Conservation (phyloP, 768 basidiomycete species). For the Tulasnella sp. region DNA sequence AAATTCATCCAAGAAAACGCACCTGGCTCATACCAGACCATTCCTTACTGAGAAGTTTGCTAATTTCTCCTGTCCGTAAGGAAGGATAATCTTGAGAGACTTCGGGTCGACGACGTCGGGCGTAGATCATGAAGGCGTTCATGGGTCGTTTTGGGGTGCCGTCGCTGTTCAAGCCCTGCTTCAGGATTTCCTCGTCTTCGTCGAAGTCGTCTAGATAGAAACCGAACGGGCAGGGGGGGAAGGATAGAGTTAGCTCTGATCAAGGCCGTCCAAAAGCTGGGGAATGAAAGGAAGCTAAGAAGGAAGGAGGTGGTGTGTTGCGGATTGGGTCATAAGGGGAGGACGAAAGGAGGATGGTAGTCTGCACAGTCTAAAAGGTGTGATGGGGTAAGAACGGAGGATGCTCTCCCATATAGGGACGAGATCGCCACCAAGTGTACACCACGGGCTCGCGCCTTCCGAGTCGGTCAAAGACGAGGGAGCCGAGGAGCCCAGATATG, state of each 20-base stretch:
- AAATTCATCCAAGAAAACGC: constrained; percentile 28
- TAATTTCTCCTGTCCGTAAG: constrained; percentile 85
- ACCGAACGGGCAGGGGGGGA: background rate
- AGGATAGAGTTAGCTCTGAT: background rate
- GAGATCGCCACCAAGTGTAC: background rate
- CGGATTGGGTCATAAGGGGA: constrained; percentile 1
- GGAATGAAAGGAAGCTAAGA: background rate
- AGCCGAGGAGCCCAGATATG: background rate
- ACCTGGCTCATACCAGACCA: constrained; percentile 77
- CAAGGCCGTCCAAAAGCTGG: background rate
- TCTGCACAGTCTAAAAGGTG: constrained; percentile 37
- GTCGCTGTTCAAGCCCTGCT: constrained; percentile 68
- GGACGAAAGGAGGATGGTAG: constrained; percentile 30
- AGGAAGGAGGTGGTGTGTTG: constrained; percentile 26
- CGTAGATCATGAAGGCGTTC: constrained; percentile 94
- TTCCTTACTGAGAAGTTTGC: constrained; percentile 78
- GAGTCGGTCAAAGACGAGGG: no score
- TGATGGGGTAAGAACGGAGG: background rate
- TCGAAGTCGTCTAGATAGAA: background rate
- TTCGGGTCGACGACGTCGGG: constrained; percentile 65
- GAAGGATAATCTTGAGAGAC: constrained; percentile 81
- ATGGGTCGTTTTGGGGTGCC: constrained; percentile 85
- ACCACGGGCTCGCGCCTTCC: background rate
- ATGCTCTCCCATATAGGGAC: background rate
- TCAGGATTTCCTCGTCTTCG: constrained; percentile 2